Evolutionary conservation across 495 filamentous ascomycete genomes (phyloP).

Genomic region (Podospora didyma): DNA sequence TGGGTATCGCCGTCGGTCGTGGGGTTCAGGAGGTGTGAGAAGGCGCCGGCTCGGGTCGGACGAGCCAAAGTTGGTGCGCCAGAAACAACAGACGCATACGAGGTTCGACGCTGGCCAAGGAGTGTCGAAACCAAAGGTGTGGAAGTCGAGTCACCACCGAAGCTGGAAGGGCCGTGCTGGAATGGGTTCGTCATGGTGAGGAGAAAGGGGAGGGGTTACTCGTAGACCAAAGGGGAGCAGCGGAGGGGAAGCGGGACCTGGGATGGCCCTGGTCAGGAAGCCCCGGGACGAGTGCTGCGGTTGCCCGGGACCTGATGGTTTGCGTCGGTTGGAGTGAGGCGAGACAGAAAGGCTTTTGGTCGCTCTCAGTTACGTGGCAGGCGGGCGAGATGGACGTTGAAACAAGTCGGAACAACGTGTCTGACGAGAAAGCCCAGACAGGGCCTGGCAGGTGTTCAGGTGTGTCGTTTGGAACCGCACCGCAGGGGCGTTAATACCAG

Average conservation of each 20-base stretch:
- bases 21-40: conserved; percentile 60
- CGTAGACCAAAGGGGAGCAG: background rate
- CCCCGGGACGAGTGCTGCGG: conserved; percentile 15
- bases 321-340: background rate
- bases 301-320: conserved; percentile 14
- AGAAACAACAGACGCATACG: conserved; percentile 81
- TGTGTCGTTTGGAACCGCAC: background rate
- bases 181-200: conserved; percentile 35
- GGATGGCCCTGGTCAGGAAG: background rate
- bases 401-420: too few species aligned
- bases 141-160: conserved; percentile 16
- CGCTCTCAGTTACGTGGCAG: background rate
- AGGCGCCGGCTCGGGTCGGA: conserved; percentile 42
- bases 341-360: background rate
- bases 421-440: too few species aligned
- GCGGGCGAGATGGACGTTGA: too few species aligned
- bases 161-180: conserved; percentile 20
- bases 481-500: too few species aligned
- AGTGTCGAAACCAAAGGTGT: conserved; percentile 18
- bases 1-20: conserved; percentile 35
- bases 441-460: background rate
- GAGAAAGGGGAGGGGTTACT: conserved; percentile 10
- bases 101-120: conserved; percentile 42
- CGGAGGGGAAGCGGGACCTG: background rate
- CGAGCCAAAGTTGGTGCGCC: conserved; percentile 51